These are phyloP conservation scores for Trametopsis cervina DNA, from an alignment of 768 basidiomycete species.

Conservation along the genomic window DNA sequence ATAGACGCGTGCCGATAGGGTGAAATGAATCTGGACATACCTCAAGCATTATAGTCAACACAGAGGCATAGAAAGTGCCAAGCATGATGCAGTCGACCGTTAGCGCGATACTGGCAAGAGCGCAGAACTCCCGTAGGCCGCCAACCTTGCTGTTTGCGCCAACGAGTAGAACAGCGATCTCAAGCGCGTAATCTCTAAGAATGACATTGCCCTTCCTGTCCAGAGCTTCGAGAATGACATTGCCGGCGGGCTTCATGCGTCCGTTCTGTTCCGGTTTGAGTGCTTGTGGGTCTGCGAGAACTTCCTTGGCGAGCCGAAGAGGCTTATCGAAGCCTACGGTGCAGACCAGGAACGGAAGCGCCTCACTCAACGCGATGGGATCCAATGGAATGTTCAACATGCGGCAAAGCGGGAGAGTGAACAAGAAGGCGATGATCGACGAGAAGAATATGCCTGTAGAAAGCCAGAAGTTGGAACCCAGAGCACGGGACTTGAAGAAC, in stretches of 20 bases:
- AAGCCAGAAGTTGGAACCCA: constrained; percentile 74
- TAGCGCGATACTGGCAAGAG: constrained; percentile 85
- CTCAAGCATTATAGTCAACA: constrained; percentile 95
- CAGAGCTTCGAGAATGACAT: constrained; percentile 81
- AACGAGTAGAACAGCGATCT: constrained; percentile 81
- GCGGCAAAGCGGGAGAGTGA: constrained; percentile 71
- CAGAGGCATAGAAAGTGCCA: constrained; percentile 83
- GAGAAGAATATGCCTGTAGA: constrained; percentile 74
- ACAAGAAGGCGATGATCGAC: constrained; percentile 75
- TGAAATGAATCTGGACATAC: constrained; percentile 32
- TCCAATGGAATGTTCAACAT: constrained; percentile 84
- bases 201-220: constrained; percentile 74
- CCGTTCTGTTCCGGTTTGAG: constrained; percentile 28
- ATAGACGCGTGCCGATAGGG: neutral
- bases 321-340: constrained; percentile 99
- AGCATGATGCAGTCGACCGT: constrained; percentile 83
- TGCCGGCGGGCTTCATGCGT: constrained; percentile 68
- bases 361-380: constrained; percentile 89
- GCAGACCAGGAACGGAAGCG: constrained; percentile 95
- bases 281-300: constrained; percentile 74
- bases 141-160: constrained; percentile 85
- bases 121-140: constrained; percentile 90
- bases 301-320: constrained; percentile 80
- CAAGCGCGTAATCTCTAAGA: constrained; percentile 88
- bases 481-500: constrained; percentile 78